phyloP scores from a whole-genome alignment of 208 protist species.

The Trypanosomatidae sp. region DNA sequence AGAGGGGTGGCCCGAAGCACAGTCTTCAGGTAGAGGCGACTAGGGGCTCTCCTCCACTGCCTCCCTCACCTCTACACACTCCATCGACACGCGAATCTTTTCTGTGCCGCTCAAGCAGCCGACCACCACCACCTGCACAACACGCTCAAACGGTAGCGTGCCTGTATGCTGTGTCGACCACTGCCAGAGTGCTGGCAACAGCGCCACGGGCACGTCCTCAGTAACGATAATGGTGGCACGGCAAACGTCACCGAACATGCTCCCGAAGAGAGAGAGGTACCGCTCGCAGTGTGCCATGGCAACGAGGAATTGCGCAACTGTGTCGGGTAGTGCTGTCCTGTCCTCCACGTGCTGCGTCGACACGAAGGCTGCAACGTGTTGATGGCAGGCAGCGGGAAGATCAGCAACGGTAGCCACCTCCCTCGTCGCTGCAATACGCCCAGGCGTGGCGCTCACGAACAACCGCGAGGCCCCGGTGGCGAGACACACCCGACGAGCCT shows the following conservation, averaged over 20 bases:
- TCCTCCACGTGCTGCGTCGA: background rate
- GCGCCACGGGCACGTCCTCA: slow-evolving; percentile 15
- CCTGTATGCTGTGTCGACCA: slow-evolving; percentile 25
- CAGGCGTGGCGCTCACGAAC: slow-evolving; percentile 40
- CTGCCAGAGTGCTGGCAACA: slow-evolving; percentile 42
- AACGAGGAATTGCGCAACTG: slow-evolving; percentile 59
- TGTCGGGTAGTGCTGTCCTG: background rate
- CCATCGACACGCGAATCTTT: slow-evolving; percentile 13
- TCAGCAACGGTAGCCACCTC: slow-evolving; percentile 28
- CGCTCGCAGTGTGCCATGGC: slow-evolving; percentile 58
- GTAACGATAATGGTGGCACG: slow-evolving; percentile 30
- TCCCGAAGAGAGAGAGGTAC: slow-evolving; percentile 37
- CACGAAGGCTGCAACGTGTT: background rate
- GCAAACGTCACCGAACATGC: slow-evolving; percentile 11
- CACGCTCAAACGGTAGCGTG: slow-evolving; percentile 5
- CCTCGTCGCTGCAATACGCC: slow-evolving; percentile 42
- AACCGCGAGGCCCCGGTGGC: background rate
- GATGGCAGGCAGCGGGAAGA: slow-evolving; percentile 10
- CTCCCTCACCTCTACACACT: slow-evolving; percentile 9
- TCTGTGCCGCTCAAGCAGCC: slow-evolving; percentile 5
- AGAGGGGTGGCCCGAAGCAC: background rate
- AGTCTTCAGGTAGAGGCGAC: background rate
- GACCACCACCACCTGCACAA: slow-evolving; percentile 8
- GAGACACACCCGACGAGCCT: slow-evolving; percentile 44
- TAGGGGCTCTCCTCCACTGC: background rate